A percentile compares a stretch with the other conserved stretches of the same genome.
Evolutionary conservation across 169 alveolate species (phyloP).

Genomic region (Plasmodium gonderi): DNA sequence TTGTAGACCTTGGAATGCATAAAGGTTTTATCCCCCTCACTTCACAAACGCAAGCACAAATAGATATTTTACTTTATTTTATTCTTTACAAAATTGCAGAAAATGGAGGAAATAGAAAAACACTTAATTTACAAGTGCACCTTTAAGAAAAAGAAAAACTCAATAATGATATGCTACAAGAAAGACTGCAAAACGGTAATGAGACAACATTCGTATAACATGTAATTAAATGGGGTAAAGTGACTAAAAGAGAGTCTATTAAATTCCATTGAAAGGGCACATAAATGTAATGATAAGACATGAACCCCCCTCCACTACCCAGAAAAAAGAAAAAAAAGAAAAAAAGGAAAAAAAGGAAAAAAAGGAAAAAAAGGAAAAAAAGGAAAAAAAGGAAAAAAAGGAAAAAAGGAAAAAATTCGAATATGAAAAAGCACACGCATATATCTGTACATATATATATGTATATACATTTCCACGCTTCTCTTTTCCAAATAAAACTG

Average conservation of each 20-base stretch:
- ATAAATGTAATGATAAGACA: no score
- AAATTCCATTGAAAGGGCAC: no score
- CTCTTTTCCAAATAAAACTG: neutral
- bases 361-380: neutral
- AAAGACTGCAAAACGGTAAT: constrained; percentile 48
- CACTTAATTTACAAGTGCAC: constrained; percentile 59
- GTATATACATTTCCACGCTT: neutral
- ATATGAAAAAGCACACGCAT: neutral
- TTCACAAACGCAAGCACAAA: neutral
- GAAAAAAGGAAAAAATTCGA: neutral
- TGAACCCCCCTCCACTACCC: no score
- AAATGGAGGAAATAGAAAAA: constrained; percentile 37
- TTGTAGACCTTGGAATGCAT: no score
- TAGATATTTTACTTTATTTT: neutral
- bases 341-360: no score
- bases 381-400: neutral
- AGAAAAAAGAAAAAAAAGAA: no score
- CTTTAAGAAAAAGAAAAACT: constrained; percentile 26
- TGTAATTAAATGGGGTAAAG: no score
- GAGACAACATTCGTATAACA: neutral
- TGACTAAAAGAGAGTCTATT: no score
- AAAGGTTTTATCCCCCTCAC: no score
- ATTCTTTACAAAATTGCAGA: constrained; percentile 24
- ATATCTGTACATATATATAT: neutral
- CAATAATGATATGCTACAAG: constrained; percentile 19